Evolutionary conservation across 768 basidiomycete species (phyloP), one percentile per base, ranked within the genome.

Genomic region (Clathrus columnatus): DNA sequence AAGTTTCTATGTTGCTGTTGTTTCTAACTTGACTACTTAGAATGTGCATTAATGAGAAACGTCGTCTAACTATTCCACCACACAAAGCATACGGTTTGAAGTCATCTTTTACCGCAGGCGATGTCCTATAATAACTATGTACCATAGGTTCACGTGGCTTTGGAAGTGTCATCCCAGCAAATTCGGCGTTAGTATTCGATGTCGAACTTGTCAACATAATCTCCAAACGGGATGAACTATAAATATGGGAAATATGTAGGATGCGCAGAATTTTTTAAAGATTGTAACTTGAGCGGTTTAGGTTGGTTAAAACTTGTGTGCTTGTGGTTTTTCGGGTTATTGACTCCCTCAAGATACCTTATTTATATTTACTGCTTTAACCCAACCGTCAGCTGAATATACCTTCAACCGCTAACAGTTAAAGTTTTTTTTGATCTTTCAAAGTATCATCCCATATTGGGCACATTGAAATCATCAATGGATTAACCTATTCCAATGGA

Each of bases 1-100:
- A 48, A 14, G 23, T 16, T 23, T 3, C 14, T 2, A 23, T 24
- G 10, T 16, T 5, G 27, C 16, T 18, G 10, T 14, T 36, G 11
- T 30, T 4, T 32, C 24, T 3, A 16, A 27, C n/a, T 10, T 43
- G 10, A 24, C n/a, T n/a, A 23, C 28, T n/a, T 41, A 63, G 85
- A 53, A 92, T 95, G 84, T 95, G 93, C 66, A 65, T 91, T 36
- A 74, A 79, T 57, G 93, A 96, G 73, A 92, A 90, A 75, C 85
- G 93, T 44, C 89, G 75, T 4, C 77, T 97, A 58, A 93, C 85
- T 21, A 95, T 97, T 58, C 93, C 93, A 14, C 65, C 90, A 5
- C 58, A 72, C 49, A 72, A 84, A 73, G 93, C 83, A 20, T 96
- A 96, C 62, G 92, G 93, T 92, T 55, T 56, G 87, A 75, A 5